phyloP scores from a whole-genome alignment of 2,329 filamentous ascomycete genomes.

The Aspergillus fumigatiaffinis region DNA sequence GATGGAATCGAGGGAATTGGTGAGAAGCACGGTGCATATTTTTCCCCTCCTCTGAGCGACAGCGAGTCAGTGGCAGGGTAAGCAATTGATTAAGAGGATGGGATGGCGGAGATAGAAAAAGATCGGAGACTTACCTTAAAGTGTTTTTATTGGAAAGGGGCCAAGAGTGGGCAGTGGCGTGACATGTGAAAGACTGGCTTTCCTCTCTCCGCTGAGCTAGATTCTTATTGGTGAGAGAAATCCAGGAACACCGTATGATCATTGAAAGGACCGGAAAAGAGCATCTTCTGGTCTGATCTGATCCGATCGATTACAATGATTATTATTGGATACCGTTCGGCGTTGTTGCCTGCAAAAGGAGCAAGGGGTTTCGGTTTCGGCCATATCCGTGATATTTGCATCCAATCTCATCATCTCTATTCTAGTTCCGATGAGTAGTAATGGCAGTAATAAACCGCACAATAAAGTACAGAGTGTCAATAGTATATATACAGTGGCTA shows the following conservation, averaged over 20 bases:
- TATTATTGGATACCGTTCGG: background rate
- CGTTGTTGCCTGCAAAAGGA: background rate
- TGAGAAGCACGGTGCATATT: slow-evolving; percentile 20
- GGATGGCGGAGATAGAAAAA: background rate
- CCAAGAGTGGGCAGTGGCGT: slow-evolving; percentile 15
- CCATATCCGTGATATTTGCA: background rate
- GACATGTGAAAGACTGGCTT: slow-evolving; percentile 29
- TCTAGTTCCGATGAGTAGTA: background rate
- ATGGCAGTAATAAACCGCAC: background rate
- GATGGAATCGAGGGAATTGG: slow-evolving; percentile 8
- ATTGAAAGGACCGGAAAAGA: background rate
- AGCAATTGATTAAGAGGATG: background rate
- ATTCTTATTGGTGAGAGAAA: background rate
- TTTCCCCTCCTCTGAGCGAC: background rate
- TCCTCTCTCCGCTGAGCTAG: slow-evolving; percentile 6
- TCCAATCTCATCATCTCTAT: background rate
- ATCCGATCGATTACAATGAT: background rate
- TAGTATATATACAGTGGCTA: background rate
- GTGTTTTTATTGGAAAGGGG: background rate
- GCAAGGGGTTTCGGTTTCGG: background rate
- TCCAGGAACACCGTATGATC: slow-evolving; percentile 9
- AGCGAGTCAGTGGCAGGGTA: background rate
- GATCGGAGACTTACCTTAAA: background rate
- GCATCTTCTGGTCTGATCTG: background rate
- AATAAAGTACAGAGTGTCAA: background rate